phyloP scores from a whole-genome alignment of 148 eudicot genomes.

The Diospyros kaki region DNA sequence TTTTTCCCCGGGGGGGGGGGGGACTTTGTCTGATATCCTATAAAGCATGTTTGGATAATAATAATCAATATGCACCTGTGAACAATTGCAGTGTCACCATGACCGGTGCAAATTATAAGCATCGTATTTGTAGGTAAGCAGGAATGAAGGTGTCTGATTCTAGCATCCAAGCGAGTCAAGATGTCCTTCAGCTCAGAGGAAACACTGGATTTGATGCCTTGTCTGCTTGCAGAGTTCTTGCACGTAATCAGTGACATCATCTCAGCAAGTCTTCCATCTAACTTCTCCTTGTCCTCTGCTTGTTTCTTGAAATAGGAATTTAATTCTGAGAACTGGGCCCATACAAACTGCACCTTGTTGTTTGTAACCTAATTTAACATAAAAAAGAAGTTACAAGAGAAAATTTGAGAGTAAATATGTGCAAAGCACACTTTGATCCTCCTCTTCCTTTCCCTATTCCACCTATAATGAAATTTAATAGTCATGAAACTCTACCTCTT shows the following conservation, averaged over 20 bases:
- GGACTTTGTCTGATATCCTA: no score
- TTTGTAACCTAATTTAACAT: constrained; percentile 50
- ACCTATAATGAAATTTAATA: background rate
- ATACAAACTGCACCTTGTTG: constrained; percentile 70
- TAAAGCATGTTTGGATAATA: background rate
- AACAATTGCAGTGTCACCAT: constrained; percentile 85
- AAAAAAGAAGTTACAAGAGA: background rate
- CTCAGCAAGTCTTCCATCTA: constrained; percentile 68
- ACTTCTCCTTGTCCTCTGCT: constrained; percentile 59
- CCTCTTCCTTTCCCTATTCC: background rate
- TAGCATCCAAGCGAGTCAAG: constrained; percentile 50
- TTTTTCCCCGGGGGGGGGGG: no score
- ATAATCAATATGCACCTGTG: constrained; percentile 46
- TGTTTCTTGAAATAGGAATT: constrained; percentile 64
- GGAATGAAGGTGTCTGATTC: constrained; percentile 58
- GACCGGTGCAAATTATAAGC: constrained; percentile 86
- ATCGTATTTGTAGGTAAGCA: constrained; percentile 65
- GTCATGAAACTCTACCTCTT: constrained; percentile 53
- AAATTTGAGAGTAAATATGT: no score
- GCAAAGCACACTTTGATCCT: background rate
- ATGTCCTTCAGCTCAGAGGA: constrained; percentile 62
- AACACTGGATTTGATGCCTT: constrained; percentile 34
- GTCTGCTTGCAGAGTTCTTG: constrained; percentile 37
- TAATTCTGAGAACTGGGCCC: constrained; percentile 85
- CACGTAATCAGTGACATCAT: constrained; percentile 72